These are phyloP conservation scores for Uronychia binucleata DNA, from an alignment of 73 alveolate species.

Conservation along the genomic window DNA sequence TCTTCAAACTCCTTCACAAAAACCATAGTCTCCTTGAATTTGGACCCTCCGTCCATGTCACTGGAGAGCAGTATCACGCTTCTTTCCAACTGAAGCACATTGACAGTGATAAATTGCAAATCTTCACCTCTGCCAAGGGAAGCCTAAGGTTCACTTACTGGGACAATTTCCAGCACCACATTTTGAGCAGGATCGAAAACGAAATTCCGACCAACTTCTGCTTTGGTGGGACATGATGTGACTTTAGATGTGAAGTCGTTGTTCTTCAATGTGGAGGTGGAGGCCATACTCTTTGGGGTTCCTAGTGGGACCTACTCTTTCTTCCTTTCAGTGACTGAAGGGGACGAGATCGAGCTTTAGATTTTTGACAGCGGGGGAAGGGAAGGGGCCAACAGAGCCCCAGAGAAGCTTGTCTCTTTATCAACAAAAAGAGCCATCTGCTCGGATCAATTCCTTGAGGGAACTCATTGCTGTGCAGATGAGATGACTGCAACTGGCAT, in stretches of 20 bases:
- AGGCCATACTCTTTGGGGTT: neutral
- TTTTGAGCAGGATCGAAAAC: neutral
- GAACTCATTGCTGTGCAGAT: neutral
- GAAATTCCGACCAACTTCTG: neutral
- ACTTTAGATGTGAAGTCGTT: neutral
- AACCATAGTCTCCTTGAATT: neutral
- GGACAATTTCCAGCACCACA: neutral
- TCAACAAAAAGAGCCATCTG: neutral
- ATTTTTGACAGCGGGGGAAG: neutral
- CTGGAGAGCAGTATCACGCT: neutral
- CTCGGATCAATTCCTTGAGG: neutral
- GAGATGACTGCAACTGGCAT: neutral
- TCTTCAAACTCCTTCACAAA: neutral
- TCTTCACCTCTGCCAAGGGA: neutral
- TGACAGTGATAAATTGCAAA: neutral
- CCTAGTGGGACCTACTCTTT: neutral
- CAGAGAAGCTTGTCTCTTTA: neutral
- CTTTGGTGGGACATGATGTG: neutral
- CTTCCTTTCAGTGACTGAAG: neutral
- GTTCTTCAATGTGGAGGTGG: neutral
- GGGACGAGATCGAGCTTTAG: neutral
- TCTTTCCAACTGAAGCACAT: neutral
- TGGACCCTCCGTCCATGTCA: neutral
- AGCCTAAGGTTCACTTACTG: neutral
- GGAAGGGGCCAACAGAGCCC: neutral